phyloP scores from a whole-genome alignment of 1,139 yeast genomes.

The Magnusiomyces paraingens region DNA sequence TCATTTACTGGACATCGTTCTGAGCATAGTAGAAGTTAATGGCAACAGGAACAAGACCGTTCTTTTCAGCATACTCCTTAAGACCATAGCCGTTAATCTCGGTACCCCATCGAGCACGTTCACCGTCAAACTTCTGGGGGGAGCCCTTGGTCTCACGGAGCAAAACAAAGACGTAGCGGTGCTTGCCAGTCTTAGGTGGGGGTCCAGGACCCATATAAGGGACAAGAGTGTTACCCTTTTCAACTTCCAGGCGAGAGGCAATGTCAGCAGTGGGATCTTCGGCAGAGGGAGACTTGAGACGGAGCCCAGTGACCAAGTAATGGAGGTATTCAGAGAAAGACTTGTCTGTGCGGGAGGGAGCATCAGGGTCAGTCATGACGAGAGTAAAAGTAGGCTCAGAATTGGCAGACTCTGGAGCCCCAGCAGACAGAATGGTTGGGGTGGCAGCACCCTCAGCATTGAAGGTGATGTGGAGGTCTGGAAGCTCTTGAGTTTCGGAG shows the following conservation, averaged over 20 bases:
- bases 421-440: constrained; percentile 3
- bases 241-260: constrained; percentile 28
- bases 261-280: constrained; percentile 30
- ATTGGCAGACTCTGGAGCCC: background rate
- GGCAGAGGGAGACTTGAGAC: constrained; percentile 46
- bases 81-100: constrained; percentile 71
- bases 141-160: constrained; percentile 50
- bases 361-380: constrained; percentile 88
- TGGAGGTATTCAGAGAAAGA: constrained; percentile 88
- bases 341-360: constrained; percentile 74
- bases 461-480: constrained; percentile 61
- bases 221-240: constrained; percentile 31
- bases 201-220: constrained; percentile 79
- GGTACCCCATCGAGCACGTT: constrained; percentile 82
- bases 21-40: constrained; percentile 78
- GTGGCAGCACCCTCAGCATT: constrained; percentile 35
- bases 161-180: constrained; percentile 70
- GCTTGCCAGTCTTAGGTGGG: constrained; percentile 74
- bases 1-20: constrained; percentile 41
- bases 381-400: constrained; percentile 55
- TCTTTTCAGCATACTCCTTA: constrained; percentile 63
- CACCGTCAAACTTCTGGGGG: constrained; percentile 40
- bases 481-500: constrained; percentile 57
- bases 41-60: constrained; percentile 60
- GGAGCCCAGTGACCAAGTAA: constrained; percentile 62